Percentiles rank a stretch among this genome's conserved stretches.
Evolutionary conservation across 2,329 filamentous ascomycete genomes (phyloP).

Genomic region (Neonectria magnoliae): DNA sequence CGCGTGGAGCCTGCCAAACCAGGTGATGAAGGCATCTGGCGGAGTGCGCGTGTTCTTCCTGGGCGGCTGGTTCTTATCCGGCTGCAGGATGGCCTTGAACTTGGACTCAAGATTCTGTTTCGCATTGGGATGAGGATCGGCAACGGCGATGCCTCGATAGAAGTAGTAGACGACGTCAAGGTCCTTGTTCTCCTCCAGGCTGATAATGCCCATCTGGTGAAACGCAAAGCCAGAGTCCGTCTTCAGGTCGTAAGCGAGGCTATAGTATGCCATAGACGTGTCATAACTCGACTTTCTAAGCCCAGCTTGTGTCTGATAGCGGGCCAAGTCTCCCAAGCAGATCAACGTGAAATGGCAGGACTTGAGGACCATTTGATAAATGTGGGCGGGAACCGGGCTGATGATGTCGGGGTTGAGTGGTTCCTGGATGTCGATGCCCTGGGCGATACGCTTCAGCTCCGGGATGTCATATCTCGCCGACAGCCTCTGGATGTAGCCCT

Average conservation of each 20-base stretch:
- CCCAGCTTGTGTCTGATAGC: constrained; percentile 82
- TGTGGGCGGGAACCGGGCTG: constrained; percentile 56
- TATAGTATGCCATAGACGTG: constrained; percentile 84
- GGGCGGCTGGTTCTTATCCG: constrained; percentile 46
- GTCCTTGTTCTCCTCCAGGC: constrained; percentile 79
- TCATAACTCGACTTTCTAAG: constrained; percentile 81
- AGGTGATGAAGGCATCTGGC: constrained; percentile 74
- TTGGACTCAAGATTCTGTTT: constrained; percentile 81
- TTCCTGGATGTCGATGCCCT: constrained; percentile 52
- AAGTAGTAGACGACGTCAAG: constrained; percentile 90
- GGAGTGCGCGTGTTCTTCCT: constrained; percentile 47
- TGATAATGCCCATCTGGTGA: constrained; percentile 91
- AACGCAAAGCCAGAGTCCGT: constrained; percentile 84
- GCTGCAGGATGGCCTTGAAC: constrained; percentile 67
- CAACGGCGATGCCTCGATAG: constrained; percentile 81
- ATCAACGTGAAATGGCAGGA: constrained; percentile 88
- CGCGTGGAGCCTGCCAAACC: constrained; percentile 89
- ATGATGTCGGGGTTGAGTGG: constrained; percentile 48
- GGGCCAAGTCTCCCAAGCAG: constrained; percentile 87
- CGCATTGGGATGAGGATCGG: constrained; percentile 79
- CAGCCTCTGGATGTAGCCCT: constrained; percentile 82
- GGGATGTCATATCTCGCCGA: constrained; percentile 67
- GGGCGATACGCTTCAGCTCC: constrained; percentile 57
- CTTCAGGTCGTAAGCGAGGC: constrained; percentile 80
- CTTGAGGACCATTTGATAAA: constrained; percentile 69